A percentile compares a stretch with the other conserved stretches of the same genome.
These are phyloP conservation scores for Russula foetens DNA, from an alignment of 768 basidiomycete genomes.

Conservation along the genomic window DNA sequence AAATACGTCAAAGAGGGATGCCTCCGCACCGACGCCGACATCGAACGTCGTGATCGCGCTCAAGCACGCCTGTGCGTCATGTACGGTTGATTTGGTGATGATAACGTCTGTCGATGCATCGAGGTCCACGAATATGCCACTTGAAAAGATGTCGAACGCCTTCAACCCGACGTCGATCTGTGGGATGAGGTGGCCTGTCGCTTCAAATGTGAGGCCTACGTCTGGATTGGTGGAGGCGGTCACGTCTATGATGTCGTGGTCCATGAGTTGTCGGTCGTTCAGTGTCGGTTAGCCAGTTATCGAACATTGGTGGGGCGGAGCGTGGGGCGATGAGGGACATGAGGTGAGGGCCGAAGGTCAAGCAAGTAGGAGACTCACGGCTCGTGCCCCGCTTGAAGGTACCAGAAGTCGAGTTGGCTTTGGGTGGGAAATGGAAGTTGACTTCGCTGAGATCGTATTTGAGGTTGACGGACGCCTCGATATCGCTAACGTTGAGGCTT, in stretches of 20 bases:
- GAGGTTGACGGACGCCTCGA: not conserved
- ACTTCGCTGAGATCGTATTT: not conserved
- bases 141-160: not conserved
- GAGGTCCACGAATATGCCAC: not conserved
- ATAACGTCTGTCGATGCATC: not conserved
- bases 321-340: too few relatives aligned
- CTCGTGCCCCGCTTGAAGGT: not conserved
- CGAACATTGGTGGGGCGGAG: too few relatives aligned
- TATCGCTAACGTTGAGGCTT: not conserved
- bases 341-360: not conserved
- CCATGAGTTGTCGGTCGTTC: too few relatives aligned
- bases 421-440: not conserved
- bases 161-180: conserved; percentile 14
- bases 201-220: conserved; percentile 22
- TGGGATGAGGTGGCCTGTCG: conserved; percentile 44
- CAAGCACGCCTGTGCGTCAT: conserved; percentile 2
- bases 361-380: not conserved
- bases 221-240: not conserved
- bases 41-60: not conserved
- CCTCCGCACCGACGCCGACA: not conserved
- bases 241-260: too few relatives aligned
- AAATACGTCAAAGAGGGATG: not conserved
- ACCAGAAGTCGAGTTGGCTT: not conserved
- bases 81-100: not conserved
- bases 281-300: too few relatives aligned